These are phyloP conservation scores for Metschnikowia amazonensis DNA, from an alignment of 805 yeast species.

Conservation along the genomic window DNA sequence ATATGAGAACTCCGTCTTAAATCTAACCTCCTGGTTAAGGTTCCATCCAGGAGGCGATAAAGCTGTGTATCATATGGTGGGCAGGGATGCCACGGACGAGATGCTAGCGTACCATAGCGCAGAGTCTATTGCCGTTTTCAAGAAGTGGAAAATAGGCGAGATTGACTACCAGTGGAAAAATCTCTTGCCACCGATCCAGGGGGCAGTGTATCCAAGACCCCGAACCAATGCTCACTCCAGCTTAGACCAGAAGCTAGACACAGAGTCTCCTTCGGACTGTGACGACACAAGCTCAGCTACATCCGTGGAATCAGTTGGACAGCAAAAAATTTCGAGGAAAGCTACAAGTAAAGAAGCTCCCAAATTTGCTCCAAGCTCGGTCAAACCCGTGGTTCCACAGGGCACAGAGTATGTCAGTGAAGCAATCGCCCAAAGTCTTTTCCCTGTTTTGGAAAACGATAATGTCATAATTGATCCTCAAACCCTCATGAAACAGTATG, in stretches of 20 bases:
- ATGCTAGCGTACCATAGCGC: conserved; percentile 78
- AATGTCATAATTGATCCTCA: conserved; percentile 51
- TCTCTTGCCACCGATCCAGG: conserved; percentile 85
- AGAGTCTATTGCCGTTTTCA: conserved; percentile 50
- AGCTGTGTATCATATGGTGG: conserved; percentile 79
- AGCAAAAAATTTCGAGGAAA: not conserved
- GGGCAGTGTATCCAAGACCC: conserved; percentile 44
- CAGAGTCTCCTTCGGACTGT: conserved; percentile 6
- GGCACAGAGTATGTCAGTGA: conserved; percentile 37
- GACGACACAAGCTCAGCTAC: conserved; percentile 14
- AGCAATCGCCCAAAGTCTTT: conserved; percentile 31
- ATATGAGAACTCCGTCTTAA: conserved; percentile 55
- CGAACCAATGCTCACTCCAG: not conserved
- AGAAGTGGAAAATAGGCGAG: conserved; percentile 60
- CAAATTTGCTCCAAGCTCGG: conserved; percentile 42
- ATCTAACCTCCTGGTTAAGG: conserved; percentile 66
- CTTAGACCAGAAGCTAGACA: conserved; percentile 9
- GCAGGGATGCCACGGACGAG: conserved; percentile 88
- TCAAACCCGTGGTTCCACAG: conserved; percentile 52
- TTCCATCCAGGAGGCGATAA: conserved; percentile 88
- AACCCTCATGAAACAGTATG: conserved; percentile 51
- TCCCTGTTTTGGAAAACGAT: conserved; percentile 26
- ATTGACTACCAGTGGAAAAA: conserved; percentile 67
- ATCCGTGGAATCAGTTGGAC: conserved; percentile 15
- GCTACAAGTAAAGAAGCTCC: not conserved